phyloP scores from a whole-genome alignment of 2,329 filamentous ascomycete genomes.

The Rugonectria rugulosa region DNA sequence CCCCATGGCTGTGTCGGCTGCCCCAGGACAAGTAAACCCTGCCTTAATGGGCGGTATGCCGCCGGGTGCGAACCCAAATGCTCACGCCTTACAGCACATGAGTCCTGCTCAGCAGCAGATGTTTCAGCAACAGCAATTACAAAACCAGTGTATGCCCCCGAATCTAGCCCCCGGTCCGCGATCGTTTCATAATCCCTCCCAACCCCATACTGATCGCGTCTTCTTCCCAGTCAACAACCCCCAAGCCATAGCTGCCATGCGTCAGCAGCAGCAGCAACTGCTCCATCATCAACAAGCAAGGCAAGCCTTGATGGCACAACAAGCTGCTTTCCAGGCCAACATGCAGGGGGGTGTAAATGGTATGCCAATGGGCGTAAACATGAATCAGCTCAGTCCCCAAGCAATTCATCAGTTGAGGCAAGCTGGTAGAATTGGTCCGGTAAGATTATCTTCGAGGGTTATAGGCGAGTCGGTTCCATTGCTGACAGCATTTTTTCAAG shows the following conservation, averaged over 20 bases:
- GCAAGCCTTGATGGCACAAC: slow-evolving; percentile 63
- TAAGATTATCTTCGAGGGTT: slow-evolving; percentile 39
- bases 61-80: slow-evolving; percentile 69
- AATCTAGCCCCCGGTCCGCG: slow-evolving; percentile 6
- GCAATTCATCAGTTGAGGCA: slow-evolving; percentile 61
- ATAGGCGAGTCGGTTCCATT: background rate
- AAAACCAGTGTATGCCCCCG: slow-evolving; percentile 44
- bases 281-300: slow-evolving; percentile 64
- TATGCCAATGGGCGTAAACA: slow-evolving; percentile 63
- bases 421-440: slow-evolving; percentile 49
- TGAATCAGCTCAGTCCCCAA: slow-evolving; percentile 59
- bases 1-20: slow-evolving; percentile 76
- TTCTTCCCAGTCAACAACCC: slow-evolving; percentile 45
- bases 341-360: slow-evolving; percentile 55
- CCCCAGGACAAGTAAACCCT: slow-evolving; percentile 76
- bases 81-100: slow-evolving; percentile 76
- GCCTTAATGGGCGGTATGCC: slow-evolving; percentile 81
- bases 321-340: slow-evolving; percentile 59
- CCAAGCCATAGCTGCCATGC: slow-evolving; percentile 50
- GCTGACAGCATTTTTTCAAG: slow-evolving; percentile 31
- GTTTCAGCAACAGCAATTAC: slow-evolving; percentile 56
- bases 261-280: slow-evolving; percentile 65
- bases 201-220: slow-evolving; percentile 17
- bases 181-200: slow-evolving; percentile 1
- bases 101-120: slow-evolving; percentile 67